Evolutionary conservation across 108 stramenopile species (phyloP), one percentile per base, ranked within the genome.

Genomic region (Cyclostephanos tholiformis): DNA sequence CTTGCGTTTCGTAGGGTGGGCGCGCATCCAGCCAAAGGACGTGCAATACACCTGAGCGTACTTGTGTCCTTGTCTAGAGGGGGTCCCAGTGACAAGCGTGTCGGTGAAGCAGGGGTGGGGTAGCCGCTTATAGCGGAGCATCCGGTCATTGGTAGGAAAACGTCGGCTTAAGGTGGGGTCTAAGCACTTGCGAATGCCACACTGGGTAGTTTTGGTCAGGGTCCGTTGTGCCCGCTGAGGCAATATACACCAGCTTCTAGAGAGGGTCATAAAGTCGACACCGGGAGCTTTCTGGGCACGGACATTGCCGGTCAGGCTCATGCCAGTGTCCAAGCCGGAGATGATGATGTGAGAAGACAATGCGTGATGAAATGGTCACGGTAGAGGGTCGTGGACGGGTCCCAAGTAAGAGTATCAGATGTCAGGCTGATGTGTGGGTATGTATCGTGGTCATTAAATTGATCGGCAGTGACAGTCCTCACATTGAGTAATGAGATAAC

Each of bases 191-290:
- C 77, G 77, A 25, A 58, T 30, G 67, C 62, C 46, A 12, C 76
- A 53, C 61, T 72, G 75, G 2, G 27, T 56, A 0, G 76, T 78
- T 0, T 32, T 35, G 4, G 67, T 51, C n/a, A 83, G n/a, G 13
- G 76, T 83, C 67, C 46, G 5, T 35, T 53, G 14, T 1, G 82
- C 76, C 0, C 26, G 57, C 0, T 67, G 39, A 11, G 36, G 48
- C 0, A 48, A 67, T 14, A 73, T 74, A n/a, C 71, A 14, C 82
- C 82, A 83, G 25, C 68, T 25, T 35, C 73, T 68, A 0, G 76
- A 46, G 0, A 83, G 72, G 52, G 26, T 59, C 57, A 11, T 20
- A 30, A 32, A 30, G 5, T 59, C 57, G 6, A 59, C 32, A 27
- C 16, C 14, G 1, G 32, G 32, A 32, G 32, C 32, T 32, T 32